Evolutionary conservation across 306 rosid species (phyloP), one percentile per base, ranked within the genome.

Genomic region (Gleditsia sinensis): DNA sequence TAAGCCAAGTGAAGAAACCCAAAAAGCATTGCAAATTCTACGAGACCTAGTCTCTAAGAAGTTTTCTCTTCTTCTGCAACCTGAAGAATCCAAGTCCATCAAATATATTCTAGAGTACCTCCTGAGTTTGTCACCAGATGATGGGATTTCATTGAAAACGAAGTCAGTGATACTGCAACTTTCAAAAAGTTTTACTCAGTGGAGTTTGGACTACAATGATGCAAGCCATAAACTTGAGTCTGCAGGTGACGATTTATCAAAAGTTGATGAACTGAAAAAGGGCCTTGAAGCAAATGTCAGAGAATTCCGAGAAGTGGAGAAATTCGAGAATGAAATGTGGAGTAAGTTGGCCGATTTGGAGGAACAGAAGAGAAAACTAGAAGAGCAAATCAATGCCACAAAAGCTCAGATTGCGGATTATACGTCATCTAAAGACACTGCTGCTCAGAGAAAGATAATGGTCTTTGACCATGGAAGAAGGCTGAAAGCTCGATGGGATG

Each of bases 161-260:
- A 80, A 51, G 32, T 74, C 72, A 23, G 4, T 42, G 14, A 11
- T 61, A 23, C 6, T 1, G 8, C 63, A 63, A 46, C 76, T 81
- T 42, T 75, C 77, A 9, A 16, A 3, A 12, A 14, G 74, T 16
- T 75, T 62, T 48, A 6, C 70, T 71, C 57, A 54, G 23, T 55
- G 74, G 84, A 45, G 65, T 71, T 33, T 55, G 78, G 78, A 75
- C 1, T 64, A 75, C 27, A 39, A 45, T 9, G 53, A 64, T 64
- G 81, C 84, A 55, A 70, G 33, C 37, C 54, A 14, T 4, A 76
- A 71, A 81, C 66, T 69, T 48, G 75, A 71, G 28, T 64, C 78
- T 33, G 55, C 58, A 25, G 23, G 43, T 20, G 36, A 42, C 12
- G 14, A 46, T 13, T 9, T 76, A 56, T 43, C 45, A 13, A 63